These are phyloP conservation scores for Crithidia expoeki DNA, from an alignment of 208 protist genomes.

Conservation along the genomic window DNA sequence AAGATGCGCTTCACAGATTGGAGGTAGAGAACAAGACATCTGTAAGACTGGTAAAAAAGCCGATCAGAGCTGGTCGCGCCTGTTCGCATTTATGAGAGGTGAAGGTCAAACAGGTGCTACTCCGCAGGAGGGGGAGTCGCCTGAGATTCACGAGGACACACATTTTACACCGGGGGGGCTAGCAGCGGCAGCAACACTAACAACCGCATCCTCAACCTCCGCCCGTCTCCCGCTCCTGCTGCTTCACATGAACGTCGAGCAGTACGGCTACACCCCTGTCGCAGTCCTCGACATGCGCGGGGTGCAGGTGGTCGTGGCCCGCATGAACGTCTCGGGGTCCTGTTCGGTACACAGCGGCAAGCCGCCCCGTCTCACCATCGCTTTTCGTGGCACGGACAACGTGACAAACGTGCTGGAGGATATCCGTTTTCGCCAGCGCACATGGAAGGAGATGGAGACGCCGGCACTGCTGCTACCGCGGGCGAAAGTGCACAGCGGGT, in stretches of 20 bases:
- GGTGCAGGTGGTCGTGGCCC: conserved; percentile 75
- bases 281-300: conserved; percentile 64
- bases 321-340: conserved; percentile 42
- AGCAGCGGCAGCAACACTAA: too few species aligned
- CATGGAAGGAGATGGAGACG: conserved; percentile 75
- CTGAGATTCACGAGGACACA: too few species aligned
- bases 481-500: conserved; percentile 77
- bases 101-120: not conserved
- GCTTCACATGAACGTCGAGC: conserved; percentile 56
- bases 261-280: conserved; percentile 73
- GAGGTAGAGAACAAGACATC: not conserved
- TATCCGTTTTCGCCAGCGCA: conserved; percentile 60
- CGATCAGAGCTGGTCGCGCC: not conserved
- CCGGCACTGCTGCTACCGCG: conserved; percentile 30
- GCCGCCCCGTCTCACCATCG: conserved; percentile 64
- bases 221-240: not conserved
- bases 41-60: not conserved
- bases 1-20: too few species aligned
- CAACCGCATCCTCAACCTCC: not conserved
- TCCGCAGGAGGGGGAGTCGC: not conserved
- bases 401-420: conserved; percentile 67
- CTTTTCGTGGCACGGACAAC: conserved; percentile 86
- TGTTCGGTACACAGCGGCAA: conserved; percentile 45
- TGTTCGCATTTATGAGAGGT: not conserved
- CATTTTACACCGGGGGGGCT: too few species aligned